phyloP scores from a whole-genome alignment of 345 rosid species.

The Camelina neglecta region DNA sequence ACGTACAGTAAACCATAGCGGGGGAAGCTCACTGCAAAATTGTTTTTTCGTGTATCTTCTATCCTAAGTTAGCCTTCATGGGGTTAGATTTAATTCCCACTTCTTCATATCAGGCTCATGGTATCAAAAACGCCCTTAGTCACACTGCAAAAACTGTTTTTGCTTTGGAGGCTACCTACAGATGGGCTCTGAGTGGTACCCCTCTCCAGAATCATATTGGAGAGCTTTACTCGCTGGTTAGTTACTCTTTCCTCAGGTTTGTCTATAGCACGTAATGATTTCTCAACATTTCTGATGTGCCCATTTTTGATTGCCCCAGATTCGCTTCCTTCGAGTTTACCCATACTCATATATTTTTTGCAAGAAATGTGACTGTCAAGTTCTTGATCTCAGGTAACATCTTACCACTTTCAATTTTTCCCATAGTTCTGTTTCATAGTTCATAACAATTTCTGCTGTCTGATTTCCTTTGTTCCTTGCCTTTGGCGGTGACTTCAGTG shows the following conservation, averaged over 20 bases:
- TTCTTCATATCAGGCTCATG: no score
- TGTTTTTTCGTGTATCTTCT: no score
- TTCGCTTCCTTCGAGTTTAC: conserved; percentile 80
- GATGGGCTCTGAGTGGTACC: conserved; percentile 98
- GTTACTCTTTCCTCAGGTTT: conserved; percentile 31
- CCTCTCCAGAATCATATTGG: conserved; percentile 99
- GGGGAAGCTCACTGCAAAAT: no score
- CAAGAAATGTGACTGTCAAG: conserved; percentile 88
- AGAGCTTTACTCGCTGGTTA: conserved; percentile 95
- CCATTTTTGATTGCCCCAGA: conserved; percentile 54
- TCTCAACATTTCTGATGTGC: conserved; percentile 25
- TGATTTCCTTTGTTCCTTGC: not conserved
- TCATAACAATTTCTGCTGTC: conserved; percentile 7
- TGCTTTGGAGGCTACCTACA: conserved; percentile 75
- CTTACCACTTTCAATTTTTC: conserved; percentile 8
- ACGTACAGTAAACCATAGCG: no score
- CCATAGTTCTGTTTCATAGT: conserved; percentile 12
- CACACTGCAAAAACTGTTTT: conserved; percentile 90
- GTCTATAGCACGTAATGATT: conserved; percentile 18
- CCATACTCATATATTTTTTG: conserved; percentile 97
- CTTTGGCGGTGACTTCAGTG: conserved; percentile 48
- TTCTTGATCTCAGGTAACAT: conserved; percentile 80
- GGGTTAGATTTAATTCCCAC: no score
- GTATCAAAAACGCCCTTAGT: no score
- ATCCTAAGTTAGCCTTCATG: no score